Percentiles rank a stretch among this genome's conserved stretches.
Evolutionary conservation across 2,329 filamentous ascomycete species (phyloP).

Genomic region (Aspergillus eucalypticola): DNA sequence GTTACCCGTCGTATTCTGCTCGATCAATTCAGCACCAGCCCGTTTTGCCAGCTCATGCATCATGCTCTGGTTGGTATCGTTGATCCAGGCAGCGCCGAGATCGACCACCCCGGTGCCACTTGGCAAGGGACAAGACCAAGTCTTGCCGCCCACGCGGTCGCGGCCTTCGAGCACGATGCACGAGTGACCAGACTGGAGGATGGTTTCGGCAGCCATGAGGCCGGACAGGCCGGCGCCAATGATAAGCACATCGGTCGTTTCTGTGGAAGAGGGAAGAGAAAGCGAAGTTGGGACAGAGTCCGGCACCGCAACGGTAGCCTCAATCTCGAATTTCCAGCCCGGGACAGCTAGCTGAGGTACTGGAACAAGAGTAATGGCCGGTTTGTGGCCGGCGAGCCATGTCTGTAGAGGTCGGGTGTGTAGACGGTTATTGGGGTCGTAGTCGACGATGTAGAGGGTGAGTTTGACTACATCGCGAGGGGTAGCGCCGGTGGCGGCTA

Average conservation of each 20-base stretch:
- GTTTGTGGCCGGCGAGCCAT: slow-evolving; percentile 38
- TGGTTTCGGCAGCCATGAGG: slow-evolving; percentile 36
- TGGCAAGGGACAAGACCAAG: slow-evolving; percentile 28
- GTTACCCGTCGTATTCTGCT: slow-evolving; percentile 52
- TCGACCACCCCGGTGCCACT: slow-evolving; percentile 42
- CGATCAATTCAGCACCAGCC: slow-evolving; percentile 44
- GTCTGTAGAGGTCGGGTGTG: slow-evolving; percentile 41
- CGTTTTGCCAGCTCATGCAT: slow-evolving; percentile 42
- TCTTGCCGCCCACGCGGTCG: slow-evolving; percentile 48
- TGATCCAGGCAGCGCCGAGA: slow-evolving; percentile 62
- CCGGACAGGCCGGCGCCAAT: slow-evolving; percentile 44
- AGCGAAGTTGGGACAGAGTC: slow-evolving; percentile 22
- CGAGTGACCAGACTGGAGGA: slow-evolving; percentile 34
- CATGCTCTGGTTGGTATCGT: slow-evolving; percentile 54
- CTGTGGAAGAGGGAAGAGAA: neutral
- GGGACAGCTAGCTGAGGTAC: slow-evolving; percentile 44
- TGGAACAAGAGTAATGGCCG: slow-evolving; percentile 47
- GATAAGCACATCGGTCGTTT: slow-evolving; percentile 32
- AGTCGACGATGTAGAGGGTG: slow-evolving; percentile 48
- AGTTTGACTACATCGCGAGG: slow-evolving; percentile 45
- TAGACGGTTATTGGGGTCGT: slow-evolving; percentile 38
- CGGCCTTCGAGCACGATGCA: slow-evolving; percentile 44
- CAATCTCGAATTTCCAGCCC: slow-evolving; percentile 47
- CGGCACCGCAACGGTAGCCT: slow-evolving; percentile 33
- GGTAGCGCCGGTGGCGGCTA: slow-evolving; percentile 39